phyloP scores from a whole-genome alignment of 108 stramenopile genomes.

The Skeletonema marinoi region DNA sequence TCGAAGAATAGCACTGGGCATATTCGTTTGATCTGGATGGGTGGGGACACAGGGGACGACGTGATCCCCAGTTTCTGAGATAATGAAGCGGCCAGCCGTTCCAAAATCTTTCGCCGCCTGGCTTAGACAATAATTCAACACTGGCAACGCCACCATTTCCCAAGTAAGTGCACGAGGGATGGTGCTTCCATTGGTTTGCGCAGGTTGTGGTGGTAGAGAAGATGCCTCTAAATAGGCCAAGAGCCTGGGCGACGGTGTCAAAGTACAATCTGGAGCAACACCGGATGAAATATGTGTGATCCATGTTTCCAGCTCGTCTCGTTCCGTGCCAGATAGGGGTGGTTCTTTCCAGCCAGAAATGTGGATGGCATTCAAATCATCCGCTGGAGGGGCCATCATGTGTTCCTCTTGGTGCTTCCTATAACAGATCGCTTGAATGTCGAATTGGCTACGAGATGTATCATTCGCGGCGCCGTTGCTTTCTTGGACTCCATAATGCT shows the following conservation, averaged over 20 bases:
- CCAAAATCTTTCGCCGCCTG: conserved; percentile 10
- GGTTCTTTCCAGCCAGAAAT: conserved; percentile 1
- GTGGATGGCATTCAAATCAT: background rate
- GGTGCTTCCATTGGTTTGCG: background rate
- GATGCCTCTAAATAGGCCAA: background rate
- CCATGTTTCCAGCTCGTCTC: conserved; percentile 3
- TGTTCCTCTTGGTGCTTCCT: background rate
- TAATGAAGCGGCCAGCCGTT: background rate
- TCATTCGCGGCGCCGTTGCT: background rate
- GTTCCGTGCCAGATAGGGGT: background rate
- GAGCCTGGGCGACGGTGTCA: conserved; percentile 5
- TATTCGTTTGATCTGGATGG: background rate
- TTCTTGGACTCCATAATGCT: background rate
- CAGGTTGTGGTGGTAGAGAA: background rate
- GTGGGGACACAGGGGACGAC: background rate
- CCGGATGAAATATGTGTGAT: background rate
- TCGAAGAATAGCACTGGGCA: conserved; percentile 11
- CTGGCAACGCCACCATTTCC: conserved; percentile 1
- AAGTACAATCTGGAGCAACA: background rate
- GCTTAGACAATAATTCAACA: background rate
- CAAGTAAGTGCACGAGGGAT: background rate
- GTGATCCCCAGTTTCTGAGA: background rate
- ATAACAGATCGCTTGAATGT: background rate
- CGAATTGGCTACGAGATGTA: background rate
- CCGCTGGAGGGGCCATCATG: background rate